A percentile compares a stretch with the other conserved stretches of the same genome.
Conservation (phyloP, 306 rosid genomes). For the Pterocarpus macrocarpus region DNA sequence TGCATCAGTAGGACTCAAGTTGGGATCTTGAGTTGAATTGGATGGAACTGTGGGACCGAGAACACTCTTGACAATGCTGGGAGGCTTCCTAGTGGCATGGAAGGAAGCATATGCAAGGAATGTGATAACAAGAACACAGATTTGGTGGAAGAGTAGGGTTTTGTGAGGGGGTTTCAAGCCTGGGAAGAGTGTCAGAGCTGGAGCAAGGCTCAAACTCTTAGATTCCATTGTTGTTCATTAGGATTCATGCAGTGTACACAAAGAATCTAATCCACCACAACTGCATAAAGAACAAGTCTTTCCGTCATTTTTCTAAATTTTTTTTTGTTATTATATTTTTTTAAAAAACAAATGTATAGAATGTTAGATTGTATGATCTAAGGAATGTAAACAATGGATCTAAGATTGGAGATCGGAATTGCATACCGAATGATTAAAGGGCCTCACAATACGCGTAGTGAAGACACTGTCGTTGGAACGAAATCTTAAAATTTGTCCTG, state of each 20-base stretch:
- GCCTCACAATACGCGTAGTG: not conserved
- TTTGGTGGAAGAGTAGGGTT: slow-evolving; percentile 74
- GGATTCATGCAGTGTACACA: slow-evolving; percentile 1
- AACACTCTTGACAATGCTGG: slow-evolving; percentile 94
- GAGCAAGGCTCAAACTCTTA: slow-evolving; percentile 57
- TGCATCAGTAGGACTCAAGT: slow-evolving; percentile 48
- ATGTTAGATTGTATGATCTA: slow-evolving; percentile 31
- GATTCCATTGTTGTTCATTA: slow-evolving; percentile 61
- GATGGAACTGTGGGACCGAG: slow-evolving; percentile 70
- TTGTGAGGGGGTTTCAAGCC: slow-evolving; percentile 76
- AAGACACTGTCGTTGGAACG: not conserved
- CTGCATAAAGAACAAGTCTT: slow-evolving; percentile 12
- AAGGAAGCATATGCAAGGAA: slow-evolving; percentile 87
- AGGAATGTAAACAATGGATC: slow-evolving; percentile 41
- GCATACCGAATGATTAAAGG: slow-evolving; percentile 3
- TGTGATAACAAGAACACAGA: slow-evolving; percentile 66
- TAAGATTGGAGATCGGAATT: slow-evolving; percentile 29
- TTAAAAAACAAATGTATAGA: not conserved
- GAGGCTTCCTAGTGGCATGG: slow-evolving; percentile 91
- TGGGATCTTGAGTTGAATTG: slow-evolving; percentile 49
- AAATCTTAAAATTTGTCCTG: slow-evolving; percentile 4
- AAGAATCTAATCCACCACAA: slow-evolving; percentile 25
- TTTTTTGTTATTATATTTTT: not conserved
- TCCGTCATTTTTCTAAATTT: not conserved
- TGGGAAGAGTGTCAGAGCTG: slow-evolving; percentile 71